Evolutionary conservation across 1,284 basidiomycete species (phyloP), one percentile per base, ranked within the genome.

Genomic region (Boletus semigastroideus): DNA sequence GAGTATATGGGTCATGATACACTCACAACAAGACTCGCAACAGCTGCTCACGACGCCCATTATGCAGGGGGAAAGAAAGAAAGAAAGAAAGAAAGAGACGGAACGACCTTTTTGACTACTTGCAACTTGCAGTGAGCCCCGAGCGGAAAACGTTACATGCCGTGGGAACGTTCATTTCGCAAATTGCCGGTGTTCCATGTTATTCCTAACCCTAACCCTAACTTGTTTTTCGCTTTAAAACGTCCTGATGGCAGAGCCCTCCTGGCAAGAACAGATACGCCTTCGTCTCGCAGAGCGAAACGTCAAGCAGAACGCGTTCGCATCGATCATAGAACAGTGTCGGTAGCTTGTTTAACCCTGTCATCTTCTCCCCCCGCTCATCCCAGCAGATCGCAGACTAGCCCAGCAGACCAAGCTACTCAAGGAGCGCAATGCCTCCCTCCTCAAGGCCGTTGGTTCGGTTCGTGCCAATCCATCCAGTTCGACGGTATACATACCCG

Each of bases 321-420:
- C 88, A 19, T 78, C 87, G 56, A 80, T 94, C 59, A 93, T 94
- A 57, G 91, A 93, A 66, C 91, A 94, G 75, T 94, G 92, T 94
- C 69, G 51, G 85, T 63, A 49, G 22, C 43, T n/a, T 16, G 6
- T 36, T 27, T n/a, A 7, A 6, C 16, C 31, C 9, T 5, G 5
- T 13, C 48, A 48, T 22, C 22, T 22, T 22, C 46, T 42, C 42
- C 48, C 49, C 16, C 52, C 50, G 56, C 62, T 56, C 42, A 63
- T 28, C 36, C 44, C 41, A 52, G 58, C 73, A 95, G 92, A 95
- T 76, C 86, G 88, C 59, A 83, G 91, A 65, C 79, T 97, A 58
- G 92, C 92, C 4, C 90, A 92, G 64, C 92, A 94, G 67, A 90
- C 93, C 27, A 86, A 91, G 63, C 78, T 93, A 16, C 78, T 96